These are phyloP conservation scores for Saprolegnia parasitica DNA, from an alignment of 352 stramenopile genomes.

Conservation along the genomic window DNA sequence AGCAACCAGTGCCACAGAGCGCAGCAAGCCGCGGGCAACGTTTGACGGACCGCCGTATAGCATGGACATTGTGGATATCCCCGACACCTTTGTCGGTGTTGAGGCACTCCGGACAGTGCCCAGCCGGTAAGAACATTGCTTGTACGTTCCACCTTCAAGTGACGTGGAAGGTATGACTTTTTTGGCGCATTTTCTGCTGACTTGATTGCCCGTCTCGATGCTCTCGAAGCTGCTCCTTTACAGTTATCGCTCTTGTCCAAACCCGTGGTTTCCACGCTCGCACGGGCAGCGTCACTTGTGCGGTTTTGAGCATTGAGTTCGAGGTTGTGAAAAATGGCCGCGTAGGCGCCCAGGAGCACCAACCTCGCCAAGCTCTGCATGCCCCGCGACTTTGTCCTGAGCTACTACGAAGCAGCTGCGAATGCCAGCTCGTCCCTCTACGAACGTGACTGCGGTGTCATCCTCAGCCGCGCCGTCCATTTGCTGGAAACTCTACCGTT, in stretches of 20 bases:
- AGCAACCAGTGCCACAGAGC: neutral
- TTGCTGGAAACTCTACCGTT: slow-evolving; percentile 23
- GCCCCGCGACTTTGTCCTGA: slow-evolving; percentile 16
- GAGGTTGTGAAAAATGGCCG: neutral
- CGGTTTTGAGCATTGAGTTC: neutral
- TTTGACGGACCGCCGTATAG: neutral
- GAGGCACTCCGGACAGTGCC: slow-evolving; percentile 8
- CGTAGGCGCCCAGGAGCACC: slow-evolving; percentile 17
- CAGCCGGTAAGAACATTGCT: slow-evolving; percentile 1
- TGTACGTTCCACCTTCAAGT: neutral
- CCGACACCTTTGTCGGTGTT: slow-evolving; percentile 20
- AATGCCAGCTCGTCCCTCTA: neutral
- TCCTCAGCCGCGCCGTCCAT: slow-evolving; percentile 26
- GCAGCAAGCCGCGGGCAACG: neutral
- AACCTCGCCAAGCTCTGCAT: slow-evolving; percentile 25
- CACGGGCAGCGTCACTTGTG: slow-evolving; percentile 9
- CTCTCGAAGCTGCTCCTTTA: neutral
- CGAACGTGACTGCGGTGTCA: slow-evolving; percentile 25
- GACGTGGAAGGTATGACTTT: slow-evolving; percentile 21
- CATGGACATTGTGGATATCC: slow-evolving; percentile 5
- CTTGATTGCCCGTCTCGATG: neutral
- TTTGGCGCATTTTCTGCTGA: slow-evolving; percentile 13
- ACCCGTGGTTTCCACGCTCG: neutral
- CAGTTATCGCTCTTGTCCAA: slow-evolving; percentile 4
- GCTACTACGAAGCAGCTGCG: slow-evolving; percentile 17